Evolutionary conservation across 2,329 filamentous ascomycete species (phyloP).

Genomic region (Xylaria sp.): DNA sequence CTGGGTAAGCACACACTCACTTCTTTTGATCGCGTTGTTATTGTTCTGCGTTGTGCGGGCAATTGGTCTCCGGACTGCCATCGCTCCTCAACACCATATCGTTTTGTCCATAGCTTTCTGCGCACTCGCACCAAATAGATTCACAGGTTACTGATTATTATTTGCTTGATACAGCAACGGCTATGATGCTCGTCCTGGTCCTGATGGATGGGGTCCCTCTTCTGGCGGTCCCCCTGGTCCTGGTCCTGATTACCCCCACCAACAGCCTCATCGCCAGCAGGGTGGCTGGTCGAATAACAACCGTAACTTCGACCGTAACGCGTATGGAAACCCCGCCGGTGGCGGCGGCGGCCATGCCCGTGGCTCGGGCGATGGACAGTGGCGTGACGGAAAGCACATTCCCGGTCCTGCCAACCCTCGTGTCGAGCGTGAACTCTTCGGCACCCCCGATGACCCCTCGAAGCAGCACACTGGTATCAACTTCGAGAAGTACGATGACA

Average conservation of each 20-base stretch:
- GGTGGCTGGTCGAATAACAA: constrained; percentile 27
- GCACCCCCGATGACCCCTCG: constrained; percentile 79
- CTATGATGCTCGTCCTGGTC: constrained; percentile 37
- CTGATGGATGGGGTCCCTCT: constrained; percentile 31
- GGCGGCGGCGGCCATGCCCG: constrained; percentile 53
- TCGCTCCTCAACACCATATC: background rate
- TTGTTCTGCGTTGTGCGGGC: background rate
- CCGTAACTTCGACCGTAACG: constrained; percentile 55
- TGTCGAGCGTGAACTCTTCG: constrained; percentile 92
- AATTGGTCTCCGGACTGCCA: background rate
- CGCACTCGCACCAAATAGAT: background rate
- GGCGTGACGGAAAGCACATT: constrained; percentile 95
- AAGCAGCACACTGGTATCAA: constrained; percentile 99
- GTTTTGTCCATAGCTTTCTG: background rate
- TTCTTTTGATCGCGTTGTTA: background rate
- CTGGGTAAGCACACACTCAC: constrained; percentile 43
- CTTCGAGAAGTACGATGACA: constrained; percentile 99
- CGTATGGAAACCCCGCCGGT: constrained; percentile 50
- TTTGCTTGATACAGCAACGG: constrained; percentile 36
- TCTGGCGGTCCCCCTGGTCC: constrained; percentile 32
- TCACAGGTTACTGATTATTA: constrained; percentile 2
- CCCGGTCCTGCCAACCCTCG: constrained; percentile 83
- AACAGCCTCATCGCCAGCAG: constrained; percentile 23
- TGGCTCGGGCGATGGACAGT: constrained; percentile 91
- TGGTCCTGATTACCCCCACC: constrained; percentile 28